Base-by-base conservation (phyloP, 257 asterid genomes). In the Dorcoceras hygrometricum region DNA sequence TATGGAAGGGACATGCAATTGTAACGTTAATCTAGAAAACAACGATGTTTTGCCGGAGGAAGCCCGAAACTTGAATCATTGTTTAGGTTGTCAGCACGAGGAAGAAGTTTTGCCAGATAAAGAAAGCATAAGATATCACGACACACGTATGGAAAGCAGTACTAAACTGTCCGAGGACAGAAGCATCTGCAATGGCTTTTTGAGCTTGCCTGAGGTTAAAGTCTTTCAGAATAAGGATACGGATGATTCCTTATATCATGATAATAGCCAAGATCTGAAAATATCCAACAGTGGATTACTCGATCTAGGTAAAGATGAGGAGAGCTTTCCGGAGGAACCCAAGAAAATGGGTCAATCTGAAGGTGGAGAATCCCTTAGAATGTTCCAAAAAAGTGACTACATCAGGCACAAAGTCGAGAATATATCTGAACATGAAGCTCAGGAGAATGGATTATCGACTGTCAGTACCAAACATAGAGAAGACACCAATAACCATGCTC, bases 201-300 rank as follows among this genome's bases (percentile, higher is more conserved):
- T 83, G 54, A 51, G 58, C 76, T 76, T 75, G 28, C 77, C 75
- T 12, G 82, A 76, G 62, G 57, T 65, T 57, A 63, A 3, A 11
- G 2, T 36, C 10, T 36, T 9, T 36, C 16, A 36, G 46, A 36
- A 36, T 36, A 36, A 36, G 46, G 46, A 36, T 36, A 36, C 4
- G 11, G 46, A 8, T 8, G 46, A 36, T 3, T 36, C 14, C 46
- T 36, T 36, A 36, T 1, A 36, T 51, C 72, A 69, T 62, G 60
- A 57, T 60, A n/a, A 32, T 1, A 76, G 67, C 63, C 78, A 28
- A 65, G 73, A 65, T 64, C 66, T 64, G 2, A 56, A 51, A 27
- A 58, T 60, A 25, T 19, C 19, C 56, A 69, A 68, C 32, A 58
- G 59, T 70, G 75, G 70, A 64, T 26, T 65, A 62, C 23, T 24